Evolutionary conservation across 1,284 basidiomycete species (phyloP).

Genomic region (Agroathelia rolfsii): DNA sequence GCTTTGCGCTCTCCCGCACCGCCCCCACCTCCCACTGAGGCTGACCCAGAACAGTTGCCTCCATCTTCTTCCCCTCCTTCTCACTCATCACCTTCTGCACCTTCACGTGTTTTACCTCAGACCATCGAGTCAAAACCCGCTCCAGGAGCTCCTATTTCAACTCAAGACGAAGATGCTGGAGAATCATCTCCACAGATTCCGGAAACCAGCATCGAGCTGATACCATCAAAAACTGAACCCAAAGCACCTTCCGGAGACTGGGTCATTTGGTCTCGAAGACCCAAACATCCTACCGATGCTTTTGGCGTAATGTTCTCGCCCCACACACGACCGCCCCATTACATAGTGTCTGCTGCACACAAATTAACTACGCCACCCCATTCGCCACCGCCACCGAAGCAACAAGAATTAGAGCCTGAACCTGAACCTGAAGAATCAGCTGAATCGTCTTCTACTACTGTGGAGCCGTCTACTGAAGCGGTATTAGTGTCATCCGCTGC

Average conservation of each 20-base stretch:
- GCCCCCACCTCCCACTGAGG: conserved; percentile 2
- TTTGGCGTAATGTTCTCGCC: conserved; percentile 61
- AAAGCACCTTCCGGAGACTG: conserved; percentile 23
- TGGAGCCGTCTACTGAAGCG: conserved; percentile 7
- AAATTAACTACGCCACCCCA: conserved; percentile 38
- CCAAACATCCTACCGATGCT: conserved; percentile 46
- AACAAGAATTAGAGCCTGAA: not conserved
- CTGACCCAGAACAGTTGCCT: conserved; percentile 5
- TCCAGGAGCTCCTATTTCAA: conserved; percentile 1
- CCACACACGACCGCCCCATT: conserved; percentile 44
- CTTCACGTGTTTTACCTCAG: conserved; percentile 8
- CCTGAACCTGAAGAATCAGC: not conserved
- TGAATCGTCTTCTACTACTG: conserved; percentile 8
- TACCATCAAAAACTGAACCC: not conserved
- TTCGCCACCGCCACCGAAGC: conserved; percentile 19
- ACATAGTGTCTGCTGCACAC: conserved; percentile 44
- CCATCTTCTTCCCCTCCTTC: conserved; percentile 5
- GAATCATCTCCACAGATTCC: not conserved
- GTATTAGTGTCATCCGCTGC: conserved; percentile 23
- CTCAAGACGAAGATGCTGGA: conserved; percentile 7
- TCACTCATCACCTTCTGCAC: not conserved
- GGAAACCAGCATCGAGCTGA: not conserved
- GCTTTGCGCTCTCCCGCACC: not conserved
- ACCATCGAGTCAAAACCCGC: conserved; percentile 3
- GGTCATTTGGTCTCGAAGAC: conserved; percentile 61